These are phyloP conservation scores for Scutellaria minor DNA, from an alignment of 257 asterid genomes.

Conservation along the genomic window DNA sequence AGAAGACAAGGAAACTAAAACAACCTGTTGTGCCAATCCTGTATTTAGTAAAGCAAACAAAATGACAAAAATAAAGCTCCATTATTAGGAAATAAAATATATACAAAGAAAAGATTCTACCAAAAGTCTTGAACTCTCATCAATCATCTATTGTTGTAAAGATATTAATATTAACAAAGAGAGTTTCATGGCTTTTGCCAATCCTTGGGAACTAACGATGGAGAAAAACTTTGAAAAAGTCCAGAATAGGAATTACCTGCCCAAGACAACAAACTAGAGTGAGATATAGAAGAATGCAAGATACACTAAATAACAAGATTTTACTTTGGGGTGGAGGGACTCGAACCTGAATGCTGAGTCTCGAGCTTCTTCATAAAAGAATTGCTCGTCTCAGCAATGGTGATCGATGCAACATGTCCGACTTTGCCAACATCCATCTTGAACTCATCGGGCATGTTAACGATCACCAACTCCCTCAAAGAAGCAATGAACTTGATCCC, in stretches of 20 bases:
- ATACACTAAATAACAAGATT: background rate
- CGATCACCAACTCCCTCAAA: constrained; percentile 48
- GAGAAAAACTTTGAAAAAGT: constrained; percentile 47
- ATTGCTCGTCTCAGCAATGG: constrained; percentile 32
- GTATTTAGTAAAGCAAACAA: no score
- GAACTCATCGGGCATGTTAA: constrained; percentile 54
- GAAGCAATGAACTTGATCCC: constrained; percentile 44
- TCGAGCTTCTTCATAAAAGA: constrained; percentile 30
- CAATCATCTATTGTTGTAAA: no score
- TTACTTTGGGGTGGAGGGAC: background rate
- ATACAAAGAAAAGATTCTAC: no score
- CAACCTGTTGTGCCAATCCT: no score
- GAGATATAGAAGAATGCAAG: constrained; percentile 3
- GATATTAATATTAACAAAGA: no score
- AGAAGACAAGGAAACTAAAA: no score
- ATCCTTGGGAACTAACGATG: constrained; percentile 48
- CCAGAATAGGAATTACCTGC: constrained; percentile 47
- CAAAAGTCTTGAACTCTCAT: no score
- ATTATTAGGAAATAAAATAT: no score
- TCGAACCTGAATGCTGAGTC: constrained; percentile 42
- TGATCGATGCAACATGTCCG: constrained; percentile 43
- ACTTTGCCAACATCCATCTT: constrained; percentile 48
- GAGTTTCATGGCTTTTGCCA: constrained; percentile 44
- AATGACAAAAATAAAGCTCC: no score
- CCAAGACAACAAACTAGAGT: constrained; percentile 15